A percentile compares a stretch with the other conserved stretches of the same genome.
phyloP scores from a whole-genome alignment of 78 protist species.

The Polysphondylium violaceum region DNA sequence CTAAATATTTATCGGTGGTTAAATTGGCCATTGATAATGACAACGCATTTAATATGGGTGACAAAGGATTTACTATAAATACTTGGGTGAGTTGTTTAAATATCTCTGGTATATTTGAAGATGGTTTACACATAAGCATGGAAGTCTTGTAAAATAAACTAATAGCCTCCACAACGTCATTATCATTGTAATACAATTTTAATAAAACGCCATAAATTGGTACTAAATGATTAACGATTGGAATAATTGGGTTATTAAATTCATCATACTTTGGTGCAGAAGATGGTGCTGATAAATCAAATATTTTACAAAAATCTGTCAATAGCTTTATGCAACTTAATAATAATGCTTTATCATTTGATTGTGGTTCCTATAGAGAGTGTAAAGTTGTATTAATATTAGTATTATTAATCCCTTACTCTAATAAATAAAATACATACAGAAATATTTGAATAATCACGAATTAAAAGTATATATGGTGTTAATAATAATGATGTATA shows the following conservation, averaged over 20 bases:
- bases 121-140: not conserved
- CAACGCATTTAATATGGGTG: not conserved
- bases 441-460: conserved; percentile 8
- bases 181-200: not conserved
- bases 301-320: conserved; percentile 27
- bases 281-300: conserved; percentile 20
- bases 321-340: conserved; percentile 16
- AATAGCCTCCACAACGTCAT: conserved; percentile 43
- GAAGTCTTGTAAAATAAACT: conserved; percentile 23
- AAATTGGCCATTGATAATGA: not conserved
- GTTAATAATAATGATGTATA: conserved; percentile 21
- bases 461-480: conserved; percentile 26
- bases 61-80: conserved; percentile 12
- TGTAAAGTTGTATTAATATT: not conserved
- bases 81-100: conserved; percentile 2
- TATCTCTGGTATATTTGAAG: conserved; percentile 21
- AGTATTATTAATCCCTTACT: not conserved
- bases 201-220: conserved; percentile 33
- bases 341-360: conserved; percentile 1
- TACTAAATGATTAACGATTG: conserved; percentile 17
- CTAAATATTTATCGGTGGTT: conserved; percentile 4
- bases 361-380: not conserved
- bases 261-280: not conserved
- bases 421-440: not conserved
- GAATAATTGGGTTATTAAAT: conserved; percentile 3